Evolutionary conservation across 371 early-diverging fungal species (phyloP).

Genomic region (Umbelopsis sp.): DNA sequence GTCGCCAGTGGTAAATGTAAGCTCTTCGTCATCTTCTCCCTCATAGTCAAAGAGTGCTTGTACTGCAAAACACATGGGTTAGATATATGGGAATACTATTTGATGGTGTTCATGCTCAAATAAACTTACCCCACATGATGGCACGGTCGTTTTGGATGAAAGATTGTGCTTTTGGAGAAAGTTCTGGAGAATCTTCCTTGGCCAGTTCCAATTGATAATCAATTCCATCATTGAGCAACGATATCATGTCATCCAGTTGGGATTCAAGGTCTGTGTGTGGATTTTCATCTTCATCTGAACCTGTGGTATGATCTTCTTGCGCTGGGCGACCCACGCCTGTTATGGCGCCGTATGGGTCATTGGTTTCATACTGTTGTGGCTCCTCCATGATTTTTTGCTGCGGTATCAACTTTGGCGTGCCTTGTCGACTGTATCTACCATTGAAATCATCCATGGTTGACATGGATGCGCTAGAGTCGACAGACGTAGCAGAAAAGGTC

Average conservation of each 20-base stretch:
- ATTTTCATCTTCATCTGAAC: not conserved
- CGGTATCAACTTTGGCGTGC: not conserved
- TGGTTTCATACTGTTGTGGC: not conserved
- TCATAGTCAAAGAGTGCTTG: constrained; percentile 43
- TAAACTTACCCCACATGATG: constrained; percentile 7
- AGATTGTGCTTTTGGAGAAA: not conserved
- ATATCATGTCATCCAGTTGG: constrained; percentile 9
- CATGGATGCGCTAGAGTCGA: not conserved
- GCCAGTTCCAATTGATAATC: constrained; percentile 1
- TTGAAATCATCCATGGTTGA: not conserved
- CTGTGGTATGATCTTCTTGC: no score
- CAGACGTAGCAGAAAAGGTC: not conserved
- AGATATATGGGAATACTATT: no score
- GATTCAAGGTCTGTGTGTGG: not conserved
- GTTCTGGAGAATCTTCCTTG: not conserved
- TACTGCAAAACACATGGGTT: not conserved
- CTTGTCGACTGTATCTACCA: not conserved
- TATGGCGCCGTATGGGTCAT: not conserved
- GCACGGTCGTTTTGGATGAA: not conserved
- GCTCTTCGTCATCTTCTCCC: constrained; percentile 59
- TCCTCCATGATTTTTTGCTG: not conserved
- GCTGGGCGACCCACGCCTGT: not conserved
- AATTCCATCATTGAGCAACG: constrained; percentile 2
- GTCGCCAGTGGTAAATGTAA: constrained; percentile 61
- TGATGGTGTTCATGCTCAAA: not conserved